Evolutionary conservation across 208 protist species (phyloP), one percentile per base, ranked within the genome.

Genomic region (Naegleria fowleri): DNA sequence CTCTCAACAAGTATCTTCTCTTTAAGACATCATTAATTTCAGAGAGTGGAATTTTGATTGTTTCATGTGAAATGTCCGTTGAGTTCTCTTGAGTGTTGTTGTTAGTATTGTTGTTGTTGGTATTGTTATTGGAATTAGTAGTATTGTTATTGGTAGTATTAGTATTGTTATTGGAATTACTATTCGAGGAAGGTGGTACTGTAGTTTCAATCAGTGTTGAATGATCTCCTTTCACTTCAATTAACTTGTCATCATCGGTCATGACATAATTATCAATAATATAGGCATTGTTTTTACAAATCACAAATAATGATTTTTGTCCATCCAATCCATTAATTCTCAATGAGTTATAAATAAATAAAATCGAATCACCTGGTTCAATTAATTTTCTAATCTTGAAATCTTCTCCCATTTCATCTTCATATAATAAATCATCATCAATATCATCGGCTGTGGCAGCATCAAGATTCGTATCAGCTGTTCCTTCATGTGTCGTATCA

Each of bases 1-100:
- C 88, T 90, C 92, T 92, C 29, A 94, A 91, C 33, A 95, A 91
- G 89, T 95, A 93, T 87, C 93, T 91, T 52, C 94, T 90, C 48
- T 86, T 91, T 85, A 90, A 92, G n/a, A 95, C 91, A 13, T 91
- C 93, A 39, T 16, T 76, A 5, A 92, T 76, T n/a, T 92, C 91
- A 48, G 85, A 3, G 11, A 84, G 92, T 67, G 51, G 52, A 29
- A 88, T 55, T 40, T 55, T 91, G 51, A 90, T 75, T 9, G 33
- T 38, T 33, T 22, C 40, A 51, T 87, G 29, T 9, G 83, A 87
- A 52, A 33, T 29, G 15, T 40, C 22, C 3, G 39, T 3, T 36
- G 7, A 9, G 9, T 40, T 52, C 39, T 84, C 33, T 38, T 7
- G 9, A 33, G 29, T 5, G 43, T 48, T 48, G 43, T 29, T 75